Evolutionary conservation across 805 yeast genomes (phyloP).

Genomic region (Yarrowia keelungensis): DNA sequence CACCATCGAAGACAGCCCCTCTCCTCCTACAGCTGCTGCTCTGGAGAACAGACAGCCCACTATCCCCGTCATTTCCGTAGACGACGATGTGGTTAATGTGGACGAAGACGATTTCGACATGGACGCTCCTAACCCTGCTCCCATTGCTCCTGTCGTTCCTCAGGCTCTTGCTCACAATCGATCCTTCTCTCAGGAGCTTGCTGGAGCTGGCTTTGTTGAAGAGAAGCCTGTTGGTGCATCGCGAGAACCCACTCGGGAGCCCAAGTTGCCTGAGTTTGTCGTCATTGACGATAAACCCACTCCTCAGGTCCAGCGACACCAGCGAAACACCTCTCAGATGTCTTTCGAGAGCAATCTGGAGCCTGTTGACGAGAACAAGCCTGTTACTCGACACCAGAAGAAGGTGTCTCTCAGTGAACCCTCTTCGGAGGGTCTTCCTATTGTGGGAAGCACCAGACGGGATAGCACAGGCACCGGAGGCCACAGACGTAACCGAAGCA

Average conservation of each 20-base stretch:
- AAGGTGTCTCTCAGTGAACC: constrained; percentile 32
- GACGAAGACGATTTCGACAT: constrained; percentile 21
- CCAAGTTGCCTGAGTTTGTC: constrained; percentile 17
- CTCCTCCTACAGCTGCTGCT: constrained; percentile 36
- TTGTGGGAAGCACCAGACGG: constrained; percentile 7
- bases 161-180: constrained; percentile 26
- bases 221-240: constrained; percentile 12
- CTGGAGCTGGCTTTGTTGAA: constrained; percentile 27
- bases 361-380: constrained; percentile 14
- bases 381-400: constrained; percentile 27
- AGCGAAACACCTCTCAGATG: constrained; percentile 21
- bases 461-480: background rate
- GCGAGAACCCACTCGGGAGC: constrained; percentile 2
- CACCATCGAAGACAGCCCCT: constrained; percentile 7
- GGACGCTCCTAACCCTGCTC: constrained; percentile 8
- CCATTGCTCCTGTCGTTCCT: constrained; percentile 8
- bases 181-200: constrained; percentile 23
- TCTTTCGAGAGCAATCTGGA: constrained; percentile 27
- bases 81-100: constrained; percentile 23
- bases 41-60: constrained; percentile 27
- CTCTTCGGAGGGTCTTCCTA: constrained; percentile 22
- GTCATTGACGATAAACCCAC: constrained; percentile 20
- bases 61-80: constrained; percentile 28
- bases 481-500: constrained; percentile 21
- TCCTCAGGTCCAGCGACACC: background rate